Percentiles rank a stretch among this genome's conserved stretches.
Conservation (phyloP, 31 red algal genomes). For the Pterothamnion heteromorphum region DNA sequence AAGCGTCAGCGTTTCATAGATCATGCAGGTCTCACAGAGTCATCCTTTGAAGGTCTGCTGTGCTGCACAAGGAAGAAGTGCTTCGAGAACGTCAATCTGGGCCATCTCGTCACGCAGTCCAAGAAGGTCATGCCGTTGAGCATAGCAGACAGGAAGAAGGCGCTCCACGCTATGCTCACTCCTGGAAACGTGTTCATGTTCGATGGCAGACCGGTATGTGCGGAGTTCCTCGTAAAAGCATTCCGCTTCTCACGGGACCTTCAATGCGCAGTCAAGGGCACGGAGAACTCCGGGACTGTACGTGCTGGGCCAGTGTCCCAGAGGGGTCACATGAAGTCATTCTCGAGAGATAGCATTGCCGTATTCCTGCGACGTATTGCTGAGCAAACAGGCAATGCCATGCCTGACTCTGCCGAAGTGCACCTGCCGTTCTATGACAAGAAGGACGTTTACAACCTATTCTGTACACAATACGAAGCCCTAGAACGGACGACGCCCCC, state of each 20-base stretch:
- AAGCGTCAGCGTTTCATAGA: neutral
- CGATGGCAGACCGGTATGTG: neutral
- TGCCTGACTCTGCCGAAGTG: constrained; percentile 3
- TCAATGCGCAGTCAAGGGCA: neutral
- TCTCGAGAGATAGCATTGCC: neutral
- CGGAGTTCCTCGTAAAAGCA: neutral
- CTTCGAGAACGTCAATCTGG: neutral
- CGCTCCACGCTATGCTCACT: neutral
- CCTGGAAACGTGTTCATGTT: neutral
- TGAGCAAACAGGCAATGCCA: neutral
- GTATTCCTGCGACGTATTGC: neutral
- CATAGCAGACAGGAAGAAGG: neutral
- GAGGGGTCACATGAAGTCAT: neutral
- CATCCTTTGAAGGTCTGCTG: neutral
- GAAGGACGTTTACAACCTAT: neutral
- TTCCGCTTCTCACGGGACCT: neutral
- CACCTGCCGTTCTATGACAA: constrained; percentile 12
- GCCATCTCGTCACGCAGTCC: neutral
- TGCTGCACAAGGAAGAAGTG: neutral
- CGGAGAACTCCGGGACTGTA: neutral
- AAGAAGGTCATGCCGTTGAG: neutral
- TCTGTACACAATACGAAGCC: neutral
- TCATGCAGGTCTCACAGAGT: neutral
- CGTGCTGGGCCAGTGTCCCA: neutral
- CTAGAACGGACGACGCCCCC: neutral